Base-by-base conservation (phyloP, 2,329 filamentous ascomycete genomes). In the Penicillium sp. region DNA sequence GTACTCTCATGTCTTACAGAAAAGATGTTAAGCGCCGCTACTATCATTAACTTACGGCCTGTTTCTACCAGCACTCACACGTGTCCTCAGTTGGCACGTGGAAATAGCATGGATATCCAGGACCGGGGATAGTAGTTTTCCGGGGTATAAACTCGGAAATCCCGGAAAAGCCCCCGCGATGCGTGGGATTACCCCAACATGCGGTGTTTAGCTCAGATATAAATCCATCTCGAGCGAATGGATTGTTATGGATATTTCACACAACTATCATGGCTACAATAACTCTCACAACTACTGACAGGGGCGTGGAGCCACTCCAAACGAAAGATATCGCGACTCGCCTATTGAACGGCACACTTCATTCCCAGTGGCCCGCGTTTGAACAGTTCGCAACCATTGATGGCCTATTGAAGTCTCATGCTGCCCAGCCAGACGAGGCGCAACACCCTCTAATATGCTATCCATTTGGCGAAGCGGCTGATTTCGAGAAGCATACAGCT, bases 401-500 rank as follows among this genome's bases (percentile, higher is more conserved):
- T 46, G 61, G 62, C 11, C 45, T 65, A 4, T 50, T 65, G 9
- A 62, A 50, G 19, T 60, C 61, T 2, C 63, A 65, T 56, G 61
- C 62, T 1, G 54, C 55, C 30, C 57, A 65, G 16, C 44, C 55
- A 6, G 57, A 64, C 46, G 44, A 59, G 9, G 50, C 57, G 4
- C 33, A 46, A 7, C 44, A 36, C 16, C 63, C 62, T 17, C 50
- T 65, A 12, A 54, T 65, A 17, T 64, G 63, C 44, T 65, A 65
- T 46, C 63, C 63, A 0, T 35, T 57, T n/a, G 57, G 44, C 0
- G 54, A 38, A 19, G 57, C 63, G 0, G 61, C 58, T 10, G 63
- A 65, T 35, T 65, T 63, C 11, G 63, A 65, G 50, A 46, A 64
- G 22, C 61, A 65, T 17, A 64, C 62, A 28, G 63, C 63, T 17